These are phyloP conservation scores for Chalciporus piperatus DNA, from an alignment of 768 basidiomycete species.

Conservation along the genomic window DNA sequence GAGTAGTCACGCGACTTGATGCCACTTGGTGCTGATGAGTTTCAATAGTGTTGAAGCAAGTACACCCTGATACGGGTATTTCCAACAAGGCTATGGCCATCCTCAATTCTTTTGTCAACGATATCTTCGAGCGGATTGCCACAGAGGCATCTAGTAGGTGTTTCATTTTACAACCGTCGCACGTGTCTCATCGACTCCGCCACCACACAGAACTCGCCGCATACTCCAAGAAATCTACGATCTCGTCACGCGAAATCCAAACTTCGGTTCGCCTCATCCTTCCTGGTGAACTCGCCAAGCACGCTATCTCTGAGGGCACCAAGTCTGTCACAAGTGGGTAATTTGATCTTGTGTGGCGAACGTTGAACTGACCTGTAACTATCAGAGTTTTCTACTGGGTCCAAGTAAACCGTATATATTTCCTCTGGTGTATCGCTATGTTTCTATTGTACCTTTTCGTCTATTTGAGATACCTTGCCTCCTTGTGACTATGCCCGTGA, in stretches of 20 bases:
- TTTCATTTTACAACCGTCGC: background rate
- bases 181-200: background rate
- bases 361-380: conserved; percentile 7
- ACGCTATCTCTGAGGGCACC: conserved; percentile 84
- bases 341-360: background rate
- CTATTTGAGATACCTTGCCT: conserved; percentile 32
- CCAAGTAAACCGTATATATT: conserved; percentile 42
- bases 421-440: conserved; percentile 31
- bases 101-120: conserved; percentile 81
- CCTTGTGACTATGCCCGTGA: background rate
- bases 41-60: conserved; percentile 76
- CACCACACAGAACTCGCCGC: conserved; percentile 63
- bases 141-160: conserved; percentile 66
- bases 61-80: conserved; percentile 92
- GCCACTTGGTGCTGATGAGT: background rate
- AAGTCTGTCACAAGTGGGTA: conserved; percentile 67
- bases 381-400: conserved; percentile 58
- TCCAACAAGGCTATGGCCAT: conserved; percentile 88
- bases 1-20: conserved; percentile 8
- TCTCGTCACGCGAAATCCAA: conserved; percentile 90
- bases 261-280: conserved; percentile 81
- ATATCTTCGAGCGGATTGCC: conserved; percentile 80
- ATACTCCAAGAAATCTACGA: conserved; percentile 88
- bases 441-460: conserved; percentile 29
- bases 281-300: conserved; percentile 83